A percentile compares a stretch with the other conserved stretches of the same genome.
Evolutionary conservation across 179 eudicot genomes (phyloP).

Genomic region (Drosera spatulata): DNA sequence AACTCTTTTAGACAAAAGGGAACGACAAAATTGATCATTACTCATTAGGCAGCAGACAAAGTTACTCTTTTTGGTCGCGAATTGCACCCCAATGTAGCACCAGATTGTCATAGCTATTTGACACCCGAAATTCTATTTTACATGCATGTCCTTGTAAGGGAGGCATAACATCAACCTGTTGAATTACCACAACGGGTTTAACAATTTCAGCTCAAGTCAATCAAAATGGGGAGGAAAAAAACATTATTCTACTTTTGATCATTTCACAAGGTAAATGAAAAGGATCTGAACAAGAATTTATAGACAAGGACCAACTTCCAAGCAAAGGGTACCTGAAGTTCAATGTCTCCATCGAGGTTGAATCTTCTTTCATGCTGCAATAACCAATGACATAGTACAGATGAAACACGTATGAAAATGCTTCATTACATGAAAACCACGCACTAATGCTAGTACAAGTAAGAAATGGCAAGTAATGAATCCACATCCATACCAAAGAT

Average conservation of each 20-base stretch:
- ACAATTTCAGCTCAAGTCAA: no score
- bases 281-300: not conserved
- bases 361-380: conserved; percentile 59
- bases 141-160: conserved; percentile 42
- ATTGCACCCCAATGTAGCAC: conserved; percentile 88
- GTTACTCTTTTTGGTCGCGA: conserved; percentile 46
- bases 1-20: not conserved
- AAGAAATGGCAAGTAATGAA: no score
- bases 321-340: conserved; percentile 55
- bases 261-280: not conserved
- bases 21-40: not conserved
- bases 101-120: conserved; percentile 43
- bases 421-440: not conserved
- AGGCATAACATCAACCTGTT: conserved; percentile 59
- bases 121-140: conserved; percentile 49
- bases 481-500: no score
- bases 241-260: not conserved
- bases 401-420: conserved; percentile 8
- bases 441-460: not conserved
- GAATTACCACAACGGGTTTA: conserved; percentile 6
- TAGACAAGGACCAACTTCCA: conserved; percentile 3
- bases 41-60: conserved; percentile 4
- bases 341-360: conserved; percentile 66
- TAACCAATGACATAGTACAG: conserved; percentile 8
- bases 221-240: not conserved